These are phyloP conservation scores for Fusarium sp. DNA, from an alignment of 2,329 filamentous ascomycete genomes.

Conservation along the genomic window DNA sequence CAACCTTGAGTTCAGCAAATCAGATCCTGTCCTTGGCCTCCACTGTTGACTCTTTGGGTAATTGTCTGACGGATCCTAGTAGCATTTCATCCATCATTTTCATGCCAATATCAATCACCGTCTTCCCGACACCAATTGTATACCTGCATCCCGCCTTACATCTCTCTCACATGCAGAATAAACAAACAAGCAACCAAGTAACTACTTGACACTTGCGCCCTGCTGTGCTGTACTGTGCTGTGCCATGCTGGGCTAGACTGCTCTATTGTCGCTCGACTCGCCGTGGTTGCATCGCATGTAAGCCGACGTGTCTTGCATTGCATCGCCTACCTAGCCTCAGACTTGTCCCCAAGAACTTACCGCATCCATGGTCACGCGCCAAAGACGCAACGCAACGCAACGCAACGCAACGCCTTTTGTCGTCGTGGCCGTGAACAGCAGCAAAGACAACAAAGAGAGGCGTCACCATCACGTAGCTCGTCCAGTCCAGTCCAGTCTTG, in stretches of 20 bases:
- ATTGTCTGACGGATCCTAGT: neutral
- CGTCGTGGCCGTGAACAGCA: neutral
- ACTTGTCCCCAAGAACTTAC: neutral
- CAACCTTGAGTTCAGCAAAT: neutral
- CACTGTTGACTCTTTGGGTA: neutral
- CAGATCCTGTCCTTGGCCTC: neutral
- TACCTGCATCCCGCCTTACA: neutral
- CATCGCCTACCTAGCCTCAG: constrained; percentile 18
- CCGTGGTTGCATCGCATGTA: constrained; percentile 15
- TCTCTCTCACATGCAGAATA: neutral
- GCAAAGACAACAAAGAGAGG: neutral
- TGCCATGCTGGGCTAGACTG: neutral
- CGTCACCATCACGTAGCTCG: neutral
- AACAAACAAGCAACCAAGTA: neutral
- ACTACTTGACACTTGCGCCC: neutral
- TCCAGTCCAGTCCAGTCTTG: neutral
- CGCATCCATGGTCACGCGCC: neutral
- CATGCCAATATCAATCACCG: neutral
- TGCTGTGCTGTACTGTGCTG: neutral
- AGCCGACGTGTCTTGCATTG: constrained; percentile 49
- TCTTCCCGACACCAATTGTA: neutral
- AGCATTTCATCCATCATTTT: neutral
- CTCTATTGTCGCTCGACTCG: neutral
- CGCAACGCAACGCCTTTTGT: neutral
- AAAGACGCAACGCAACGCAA: neutral